phyloP scores from a whole-genome alignment of 495 filamentous ascomycete genomes.

The Xylaria nigripes region DNA sequence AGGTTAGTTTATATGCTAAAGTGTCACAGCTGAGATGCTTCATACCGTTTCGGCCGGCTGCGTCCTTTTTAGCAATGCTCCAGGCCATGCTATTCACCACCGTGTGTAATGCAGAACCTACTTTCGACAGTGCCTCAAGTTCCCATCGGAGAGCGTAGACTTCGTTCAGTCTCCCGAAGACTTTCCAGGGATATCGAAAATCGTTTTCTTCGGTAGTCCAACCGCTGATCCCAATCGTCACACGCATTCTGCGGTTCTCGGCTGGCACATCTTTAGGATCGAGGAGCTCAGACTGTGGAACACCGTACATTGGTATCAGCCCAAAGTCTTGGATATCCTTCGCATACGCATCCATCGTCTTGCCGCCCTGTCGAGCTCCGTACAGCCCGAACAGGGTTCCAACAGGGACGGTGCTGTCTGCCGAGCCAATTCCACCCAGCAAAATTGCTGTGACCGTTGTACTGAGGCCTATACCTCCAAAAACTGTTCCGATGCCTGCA shows the following conservation, averaged over 20 bases:
- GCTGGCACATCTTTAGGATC: conserved; percentile 34
- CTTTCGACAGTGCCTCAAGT: conserved; percentile 62
- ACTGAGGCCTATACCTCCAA: conserved; percentile 74
- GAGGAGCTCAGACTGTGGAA: conserved; percentile 21
- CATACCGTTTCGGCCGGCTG: conserved; percentile 47
- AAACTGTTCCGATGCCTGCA: conserved; percentile 71
- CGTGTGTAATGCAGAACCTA: conserved; percentile 65
- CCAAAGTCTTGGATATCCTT: conserved; percentile 84
- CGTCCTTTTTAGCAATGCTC: conserved; percentile 66
- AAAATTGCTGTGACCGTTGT: conserved; percentile 60
- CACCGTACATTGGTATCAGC: conserved; percentile 64
- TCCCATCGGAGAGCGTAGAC: conserved; percentile 85
- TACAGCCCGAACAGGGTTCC: conserved; percentile 86
- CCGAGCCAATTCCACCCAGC: conserved; percentile 56
- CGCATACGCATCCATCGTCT: conserved; percentile 82
- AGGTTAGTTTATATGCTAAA: conserved; percentile 12
- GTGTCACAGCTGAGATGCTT: background rate
- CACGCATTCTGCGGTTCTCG: conserved; percentile 56
- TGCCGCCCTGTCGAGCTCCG: conserved; percentile 72
- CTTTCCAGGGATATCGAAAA: conserved; percentile 65
- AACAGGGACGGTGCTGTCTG: conserved; percentile 66
- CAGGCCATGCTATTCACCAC: conserved; percentile 72
- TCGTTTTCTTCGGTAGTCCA: conserved; percentile 69
- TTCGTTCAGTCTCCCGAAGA: conserved; percentile 61
- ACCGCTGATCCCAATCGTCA: conserved; percentile 76